Evolutionary conservation across 2,329 filamentous ascomycete species (phyloP).

Genomic region (Emmonsia crescens): DNA sequence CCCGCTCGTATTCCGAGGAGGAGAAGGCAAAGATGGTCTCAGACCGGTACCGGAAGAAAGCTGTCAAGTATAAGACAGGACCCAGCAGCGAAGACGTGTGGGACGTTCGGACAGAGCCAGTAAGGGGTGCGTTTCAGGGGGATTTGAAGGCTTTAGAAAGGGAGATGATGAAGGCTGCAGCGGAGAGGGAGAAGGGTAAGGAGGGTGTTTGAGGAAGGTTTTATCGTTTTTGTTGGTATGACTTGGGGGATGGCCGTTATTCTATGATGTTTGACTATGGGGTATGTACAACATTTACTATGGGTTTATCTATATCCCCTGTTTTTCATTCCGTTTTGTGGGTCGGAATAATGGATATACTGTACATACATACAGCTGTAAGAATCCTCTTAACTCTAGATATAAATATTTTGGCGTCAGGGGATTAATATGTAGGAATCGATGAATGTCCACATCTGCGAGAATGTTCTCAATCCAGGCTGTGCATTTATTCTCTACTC

Average conservation of each 20-base stretch:
- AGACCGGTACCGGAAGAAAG: constrained; percentile 58
- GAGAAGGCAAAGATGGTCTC: constrained; percentile 51
- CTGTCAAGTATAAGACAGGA: constrained; percentile 54
- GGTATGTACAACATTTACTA: background rate
- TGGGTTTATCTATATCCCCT: background rate
- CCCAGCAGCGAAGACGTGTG: constrained; percentile 85
- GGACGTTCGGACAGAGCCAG: constrained; percentile 56
- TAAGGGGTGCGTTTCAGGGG: constrained; percentile 41
- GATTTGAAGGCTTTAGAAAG: constrained; percentile 34
- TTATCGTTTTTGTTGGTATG: background rate
- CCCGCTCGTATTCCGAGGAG: constrained; percentile 50
- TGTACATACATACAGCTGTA: background rate
- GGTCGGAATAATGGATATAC: background rate
- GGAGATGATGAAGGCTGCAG: background rate
- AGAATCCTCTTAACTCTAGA: background rate
- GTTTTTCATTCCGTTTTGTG: background rate
- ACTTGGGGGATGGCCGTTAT: background rate
- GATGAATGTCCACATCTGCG: background rate
- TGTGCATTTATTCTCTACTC: background rate
- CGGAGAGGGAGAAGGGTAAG: background rate
- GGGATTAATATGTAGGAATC: background rate
- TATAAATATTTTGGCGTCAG: background rate
- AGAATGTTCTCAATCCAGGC: background rate
- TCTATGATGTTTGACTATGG: background rate
- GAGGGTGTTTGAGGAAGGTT: background rate